Conservation (phyloP, 106 monocot species). For the Dioscorea dumetorum region DNA sequence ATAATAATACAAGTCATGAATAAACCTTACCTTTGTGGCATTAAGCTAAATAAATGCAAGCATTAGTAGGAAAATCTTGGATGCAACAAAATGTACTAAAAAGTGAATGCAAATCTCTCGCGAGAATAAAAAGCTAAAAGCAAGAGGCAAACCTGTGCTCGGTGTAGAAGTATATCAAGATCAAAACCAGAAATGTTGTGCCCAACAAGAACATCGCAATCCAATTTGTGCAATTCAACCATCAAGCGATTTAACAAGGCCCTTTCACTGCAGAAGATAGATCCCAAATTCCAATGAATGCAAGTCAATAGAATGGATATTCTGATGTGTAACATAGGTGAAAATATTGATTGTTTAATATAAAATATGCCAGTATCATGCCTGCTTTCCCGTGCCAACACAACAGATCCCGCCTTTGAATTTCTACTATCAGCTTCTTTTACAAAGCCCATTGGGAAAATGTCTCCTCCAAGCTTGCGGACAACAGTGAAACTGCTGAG, state of each 20-base stretch:
- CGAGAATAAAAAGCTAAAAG: not conserved
- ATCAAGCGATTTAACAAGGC: constrained; percentile 92
- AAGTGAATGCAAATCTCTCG: too few relatives aligned
- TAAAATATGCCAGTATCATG: not conserved
- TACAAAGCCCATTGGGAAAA: constrained; percentile 74
- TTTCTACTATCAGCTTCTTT: constrained; percentile 71
- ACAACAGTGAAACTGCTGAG: constrained; percentile 82
- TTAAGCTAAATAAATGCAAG: not conserved
- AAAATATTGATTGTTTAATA: not conserved
- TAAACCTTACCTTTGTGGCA: not conserved
- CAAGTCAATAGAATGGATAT: not conserved
- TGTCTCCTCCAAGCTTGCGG: constrained; percentile 84
- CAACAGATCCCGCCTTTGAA: constrained; percentile 51
- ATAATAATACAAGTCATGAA: not conserved
- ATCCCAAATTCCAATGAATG: constrained; percentile 5
- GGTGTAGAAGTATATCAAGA: constrained; percentile 91
- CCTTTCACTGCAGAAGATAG: constrained; percentile 59
- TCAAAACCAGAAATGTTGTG: constrained; percentile 99
- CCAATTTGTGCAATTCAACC: constrained; percentile 88
- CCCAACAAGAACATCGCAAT: constrained; percentile 89
- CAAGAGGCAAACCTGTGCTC: constrained; percentile 66
- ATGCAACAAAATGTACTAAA: too few relatives aligned
- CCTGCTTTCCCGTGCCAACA: constrained; percentile 73
- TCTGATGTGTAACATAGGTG: not conserved
- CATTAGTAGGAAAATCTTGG: too few relatives aligned